phyloP scores from a whole-genome alignment of 192 early-diverging fungal genomes.

The Spizellomyces punctatus region DNA sequence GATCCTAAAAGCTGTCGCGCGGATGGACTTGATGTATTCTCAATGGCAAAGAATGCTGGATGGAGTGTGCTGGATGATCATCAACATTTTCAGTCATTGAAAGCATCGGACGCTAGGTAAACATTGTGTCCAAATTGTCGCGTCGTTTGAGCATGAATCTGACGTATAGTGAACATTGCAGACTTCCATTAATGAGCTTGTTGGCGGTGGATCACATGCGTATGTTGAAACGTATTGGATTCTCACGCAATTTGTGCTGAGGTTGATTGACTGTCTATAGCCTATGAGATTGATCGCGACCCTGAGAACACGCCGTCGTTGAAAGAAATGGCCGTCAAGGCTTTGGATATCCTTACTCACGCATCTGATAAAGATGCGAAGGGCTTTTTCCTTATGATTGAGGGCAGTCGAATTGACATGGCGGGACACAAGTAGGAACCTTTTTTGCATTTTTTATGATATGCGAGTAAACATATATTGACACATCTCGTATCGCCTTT shows the following conservation, averaged over 20 bases:
- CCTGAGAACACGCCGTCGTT: slow-evolving; percentile 72
- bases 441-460: no score
- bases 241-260: neutral
- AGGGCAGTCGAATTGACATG: slow-evolving; percentile 96
- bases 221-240: neutral
- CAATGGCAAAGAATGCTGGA: slow-evolving; percentile 55
- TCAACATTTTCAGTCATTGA: slow-evolving; percentile 65
- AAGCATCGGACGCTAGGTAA: slow-evolving; percentile 25
- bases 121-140: neutral
- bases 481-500: no score
- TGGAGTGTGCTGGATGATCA: slow-evolving; percentile 64
- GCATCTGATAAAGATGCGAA: slow-evolving; percentile 44
- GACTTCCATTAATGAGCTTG: slow-evolving; percentile 73
- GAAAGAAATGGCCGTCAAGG: slow-evolving; percentile 81
- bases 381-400: slow-evolving; percentile 97
- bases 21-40: slow-evolving; percentile 73
- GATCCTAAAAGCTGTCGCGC: slow-evolving; percentile 69
- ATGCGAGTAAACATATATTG: no score
- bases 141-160: no score
- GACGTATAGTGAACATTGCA: neutral
- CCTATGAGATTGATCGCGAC: slow-evolving; percentile 87
- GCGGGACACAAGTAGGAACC: slow-evolving; percentile 69
- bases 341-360: slow-evolving; percentile 71
- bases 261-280: neutral
- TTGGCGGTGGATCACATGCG: slow-evolving; percentile 89